Base-by-base conservation (phyloP, 148 eudicot genomes). In the Rhododendron vialii region DNA sequence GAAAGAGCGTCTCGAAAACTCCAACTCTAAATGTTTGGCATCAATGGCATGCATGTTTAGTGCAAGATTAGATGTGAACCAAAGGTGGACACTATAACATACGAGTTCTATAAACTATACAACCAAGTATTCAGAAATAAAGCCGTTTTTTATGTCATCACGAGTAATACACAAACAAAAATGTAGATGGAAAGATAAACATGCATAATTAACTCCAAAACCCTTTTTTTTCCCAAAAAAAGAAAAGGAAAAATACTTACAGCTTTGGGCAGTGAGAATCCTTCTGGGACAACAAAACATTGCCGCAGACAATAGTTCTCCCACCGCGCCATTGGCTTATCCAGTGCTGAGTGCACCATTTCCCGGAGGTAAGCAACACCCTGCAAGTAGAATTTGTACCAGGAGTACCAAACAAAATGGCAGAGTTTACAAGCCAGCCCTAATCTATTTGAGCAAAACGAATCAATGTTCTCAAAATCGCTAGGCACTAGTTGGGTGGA, bases 271-370 rank as follows among this genome's bases (percentile, higher is more conserved):
- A 96, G 82, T 20, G 90, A 87, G 88, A 96, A 94, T 43, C 95
- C 93, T 82, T 88, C 88, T 1, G 99, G 99, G 20, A 94, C 92
- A 79, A 83, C 77, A 74, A 95, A 96, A 90, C 95, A 92, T 51
- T 92, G 91, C 45, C 87, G 88, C 55, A 94, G 91, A 82, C 96
- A 94, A 80, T 93, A 96, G 85, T 89, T 91, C 90, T 96, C 97
- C 99, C 99, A 96, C 88, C 87, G 71, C 41, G 78, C 78, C 86
- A 96, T 83, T 57, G 91, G 90, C 86, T 90, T 89, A 86, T 94
- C 92, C 88, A 96, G 89, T 43, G 89, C 84, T 63, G 89, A 86
- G 85, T 90, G 92, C 84, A 96, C 84, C 88, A 85, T 88, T 82
- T 82, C 81, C 26, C 86, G 91, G 47, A 95, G 48, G 48, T 85